Percentiles rank a stretch among this genome's conserved stretches.
These are phyloP conservation scores for Plasmodium adleri DNA, from an alignment of 169 alveolate species.

Conservation along the genomic window DNA sequence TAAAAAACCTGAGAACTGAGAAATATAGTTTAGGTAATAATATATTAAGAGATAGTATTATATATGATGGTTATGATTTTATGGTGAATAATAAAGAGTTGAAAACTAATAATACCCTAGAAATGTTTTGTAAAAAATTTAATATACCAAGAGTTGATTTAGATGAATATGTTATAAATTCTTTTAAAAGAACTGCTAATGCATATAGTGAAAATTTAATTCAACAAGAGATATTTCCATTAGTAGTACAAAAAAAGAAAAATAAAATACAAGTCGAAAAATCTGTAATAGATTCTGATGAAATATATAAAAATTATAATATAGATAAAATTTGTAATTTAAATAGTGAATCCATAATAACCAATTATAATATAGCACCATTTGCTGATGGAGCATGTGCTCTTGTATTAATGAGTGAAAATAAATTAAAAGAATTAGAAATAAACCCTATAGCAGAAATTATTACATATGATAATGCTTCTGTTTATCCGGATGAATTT, in stretches of 20 bases:
- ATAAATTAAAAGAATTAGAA: conserved; percentile 48
- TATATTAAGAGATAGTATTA: conserved; percentile 76
- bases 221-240: conserved; percentile 79
- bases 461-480: conserved; percentile 74
- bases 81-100: conserved; percentile 45
- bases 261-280: conserved; percentile 1
- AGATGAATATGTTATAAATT: conserved; percentile 77
- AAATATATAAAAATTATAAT: conserved; percentile 29
- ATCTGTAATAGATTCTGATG: conserved; percentile 40
- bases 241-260: conserved; percentile 73
- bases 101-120: conserved; percentile 63
- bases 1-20: conserved; percentile 77
- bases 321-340: conserved; percentile 75
- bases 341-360: conserved; percentile 40
- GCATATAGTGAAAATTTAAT: conserved; percentile 83
- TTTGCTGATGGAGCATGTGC: conserved; percentile 76
- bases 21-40: conserved; percentile 79
- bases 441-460: conserved; percentile 77
- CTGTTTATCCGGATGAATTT: conserved; percentile 60
- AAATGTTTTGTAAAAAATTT: conserved; percentile 68
- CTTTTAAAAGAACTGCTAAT: conserved; percentile 79
- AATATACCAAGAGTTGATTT: conserved; percentile 78
- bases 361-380: conserved; percentile 65
- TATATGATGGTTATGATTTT: conserved; percentile 76
- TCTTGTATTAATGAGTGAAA: conserved; percentile 69